Evolutionary conservation across 2,329 filamentous ascomycete genomes (phyloP), one percentile per base, ranked within the genome.

Genomic region (Piedraia hortae): DNA sequence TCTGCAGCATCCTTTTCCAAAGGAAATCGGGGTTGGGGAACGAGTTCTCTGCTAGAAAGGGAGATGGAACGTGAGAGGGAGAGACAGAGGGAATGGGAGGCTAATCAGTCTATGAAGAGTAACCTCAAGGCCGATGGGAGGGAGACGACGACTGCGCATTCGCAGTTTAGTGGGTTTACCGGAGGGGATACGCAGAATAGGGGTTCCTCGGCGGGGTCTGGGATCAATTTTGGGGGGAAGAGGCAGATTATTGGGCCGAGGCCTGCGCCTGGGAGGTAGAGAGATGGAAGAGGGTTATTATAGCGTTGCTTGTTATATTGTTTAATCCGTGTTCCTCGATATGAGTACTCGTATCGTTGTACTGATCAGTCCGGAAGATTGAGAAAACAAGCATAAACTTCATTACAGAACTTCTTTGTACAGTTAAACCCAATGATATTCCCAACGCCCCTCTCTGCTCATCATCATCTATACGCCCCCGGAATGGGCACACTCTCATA

Each of bases 401-500:
- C n/a, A n/a, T n/a, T n/a, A n/a, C n/a, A n/a, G n/a, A n/a, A n/a
- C n/a, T n/a, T n/a, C n/a, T n/a, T n/a, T n/a, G n/a, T n/a, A n/a
- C n/a, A n/a, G n/a, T n/a, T n/a, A n/a, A n/a, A n/a, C n/a, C n/a
- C n/a, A n/a, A n/a, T n/a, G n/a, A n/a, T n/a, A n/a, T n/a, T n/a
- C n/a, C n/a, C n/a, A n/a, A n/a, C n/a, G n/a, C n/a, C n/a, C n/a
- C n/a, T n/a, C n/a, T n/a, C n/a, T n/a, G n/a, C n/a, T n/a, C n/a
- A n/a, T n/a, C n/a, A n/a, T n/a, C n/a, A n/a, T n/a, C n/a, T n/a
- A 18, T 91, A 91, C 0, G 78, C 73, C 4, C 72, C 73, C 0
- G 82, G 82, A 27, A 91, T 90, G 1, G 80, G 75, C 14, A 91
- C 82, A 11, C 69, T 53, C 7, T 68, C 80, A 44, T 90, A 91